Percentiles rank a stretch among this genome's conserved stretches.
Conservation (phyloP, 352 stramenopile species). For the Phytopythium sindhum region DNA sequence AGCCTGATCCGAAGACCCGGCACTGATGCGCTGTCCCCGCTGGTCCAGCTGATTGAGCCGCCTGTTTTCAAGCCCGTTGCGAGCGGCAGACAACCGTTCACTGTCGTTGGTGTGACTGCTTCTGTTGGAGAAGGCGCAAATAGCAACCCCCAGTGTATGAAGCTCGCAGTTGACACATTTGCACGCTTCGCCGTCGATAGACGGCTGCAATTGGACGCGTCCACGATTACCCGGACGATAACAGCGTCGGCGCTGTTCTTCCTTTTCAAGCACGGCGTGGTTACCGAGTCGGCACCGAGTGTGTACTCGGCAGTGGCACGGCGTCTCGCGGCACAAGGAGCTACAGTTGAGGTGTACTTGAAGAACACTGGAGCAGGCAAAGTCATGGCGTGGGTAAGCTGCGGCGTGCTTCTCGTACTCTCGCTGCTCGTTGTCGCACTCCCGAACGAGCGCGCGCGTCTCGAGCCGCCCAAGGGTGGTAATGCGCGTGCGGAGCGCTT, state of each 20-base stretch:
- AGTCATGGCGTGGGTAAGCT: conserved; percentile 43
- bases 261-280: conserved; percentile 48
- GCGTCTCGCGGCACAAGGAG: conserved; percentile 21
- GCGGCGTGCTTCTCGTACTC: conserved; percentile 38
- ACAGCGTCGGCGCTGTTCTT: conserved; percentile 41
- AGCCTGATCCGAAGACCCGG: conserved; percentile 13
- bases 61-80: not conserved
- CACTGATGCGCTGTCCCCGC: conserved; percentile 10
- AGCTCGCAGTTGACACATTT: conserved; percentile 24
- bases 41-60: conserved; percentile 41
- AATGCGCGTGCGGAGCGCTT: conserved; percentile 63
- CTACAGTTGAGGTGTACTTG: conserved; percentile 38
- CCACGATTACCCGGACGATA: conserved; percentile 29
- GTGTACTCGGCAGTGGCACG: conserved; percentile 14
- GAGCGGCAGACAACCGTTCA: not conserved
- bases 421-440: conserved; percentile 43
- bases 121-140: not conserved
- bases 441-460: conserved; percentile 49
- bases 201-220: conserved; percentile 25
- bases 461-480: conserved; percentile 41
- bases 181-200: conserved; percentile 26
- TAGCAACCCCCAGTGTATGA: not conserved
- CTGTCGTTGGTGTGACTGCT: not conserved
- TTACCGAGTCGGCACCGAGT: conserved; percentile 21
- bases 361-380: conserved; percentile 59